Conservation (phyloP, 2,329 filamentous ascomycete species). For the Penicillium sp. region DNA sequence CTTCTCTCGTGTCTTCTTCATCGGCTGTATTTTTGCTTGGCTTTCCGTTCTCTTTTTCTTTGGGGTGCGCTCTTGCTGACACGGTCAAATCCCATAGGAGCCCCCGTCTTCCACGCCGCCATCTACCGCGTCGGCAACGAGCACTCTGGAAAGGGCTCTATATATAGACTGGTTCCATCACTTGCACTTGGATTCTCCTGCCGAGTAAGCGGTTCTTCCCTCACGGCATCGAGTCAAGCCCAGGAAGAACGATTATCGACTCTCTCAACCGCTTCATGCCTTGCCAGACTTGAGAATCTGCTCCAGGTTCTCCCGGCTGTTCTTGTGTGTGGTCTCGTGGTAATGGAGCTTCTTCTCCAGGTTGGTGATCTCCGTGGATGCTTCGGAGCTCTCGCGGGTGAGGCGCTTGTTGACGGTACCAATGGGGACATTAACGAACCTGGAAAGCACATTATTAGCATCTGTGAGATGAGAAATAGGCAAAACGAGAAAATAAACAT, state of each 20-base stretch:
- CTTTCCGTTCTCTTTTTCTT: not conserved
- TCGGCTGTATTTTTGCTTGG: not conserved
- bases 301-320: slow-evolving; percentile 88
- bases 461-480: too few species aligned
- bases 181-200: not conserved
- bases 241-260: not conserved
- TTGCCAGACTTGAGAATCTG: slow-evolving; percentile 72
- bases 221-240: not conserved
- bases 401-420: slow-evolving; percentile 76
- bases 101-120: too few species aligned
- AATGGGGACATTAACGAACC: slow-evolving; percentile 84
- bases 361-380: slow-evolving; percentile 77
- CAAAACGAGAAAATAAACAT: too few species aligned
- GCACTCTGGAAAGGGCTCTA: too few species aligned
- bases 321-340: slow-evolving; percentile 92
- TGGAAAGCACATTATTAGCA: slow-evolving; percentile 42
- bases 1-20: not conserved
- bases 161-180: too few species aligned
- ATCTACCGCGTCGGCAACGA: too few species aligned
- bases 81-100: not conserved
- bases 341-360: slow-evolving; percentile 90
- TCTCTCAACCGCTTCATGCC: slow-evolving; percentile 25
- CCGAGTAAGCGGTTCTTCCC: not conserved
- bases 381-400: slow-evolving; percentile 71
- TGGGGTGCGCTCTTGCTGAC: not conserved